Percentiles rank a stretch among this genome's conserved stretches.
These are phyloP conservation scores for Arthrobotrys sphaeroides DNA, from an alignment of 2,329 filamentous ascomycete genomes.

Conservation along the genomic window DNA sequence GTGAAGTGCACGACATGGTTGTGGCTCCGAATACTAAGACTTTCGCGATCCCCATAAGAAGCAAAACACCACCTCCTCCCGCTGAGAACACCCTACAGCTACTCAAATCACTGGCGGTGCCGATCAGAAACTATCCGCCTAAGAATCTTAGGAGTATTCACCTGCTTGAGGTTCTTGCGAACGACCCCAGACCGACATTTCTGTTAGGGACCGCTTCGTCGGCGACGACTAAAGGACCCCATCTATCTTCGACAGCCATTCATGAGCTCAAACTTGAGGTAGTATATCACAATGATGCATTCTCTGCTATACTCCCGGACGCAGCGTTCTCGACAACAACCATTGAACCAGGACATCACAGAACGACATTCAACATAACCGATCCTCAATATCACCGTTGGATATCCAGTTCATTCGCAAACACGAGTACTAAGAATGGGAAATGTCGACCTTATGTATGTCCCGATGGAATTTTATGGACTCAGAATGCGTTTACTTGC, in stretches of 20 bases:
- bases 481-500: constrained; percentile 45
- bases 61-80: neutral
- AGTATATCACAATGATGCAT: constrained; percentile 46
- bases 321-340: constrained; percentile 43
- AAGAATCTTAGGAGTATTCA: constrained; percentile 20
- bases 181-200: constrained; percentile 44
- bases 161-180: constrained; percentile 36
- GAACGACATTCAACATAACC: constrained; percentile 47
- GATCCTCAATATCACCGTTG: constrained; percentile 50
- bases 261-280: constrained; percentile 45
- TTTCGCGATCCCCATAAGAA: constrained; percentile 22
- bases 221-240: constrained; percentile 15
- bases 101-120: constrained; percentile 35
- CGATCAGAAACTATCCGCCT: constrained; percentile 36
- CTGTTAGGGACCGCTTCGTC: constrained; percentile 36
- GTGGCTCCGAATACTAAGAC: constrained; percentile 20
- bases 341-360: constrained; percentile 12
- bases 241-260: constrained; percentile 43
- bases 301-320: constrained; percentile 42
- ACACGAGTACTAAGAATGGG: constrained; percentile 24
- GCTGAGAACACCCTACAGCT: neutral
- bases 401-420: constrained; percentile 50
- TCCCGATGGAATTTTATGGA: constrained; percentile 46
- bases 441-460: constrained; percentile 49
- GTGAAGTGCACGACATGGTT: constrained; percentile 38